Evolutionary conservation across 2,329 filamentous ascomycete species (phyloP).

Genomic region (Neonectria sp.): DNA sequence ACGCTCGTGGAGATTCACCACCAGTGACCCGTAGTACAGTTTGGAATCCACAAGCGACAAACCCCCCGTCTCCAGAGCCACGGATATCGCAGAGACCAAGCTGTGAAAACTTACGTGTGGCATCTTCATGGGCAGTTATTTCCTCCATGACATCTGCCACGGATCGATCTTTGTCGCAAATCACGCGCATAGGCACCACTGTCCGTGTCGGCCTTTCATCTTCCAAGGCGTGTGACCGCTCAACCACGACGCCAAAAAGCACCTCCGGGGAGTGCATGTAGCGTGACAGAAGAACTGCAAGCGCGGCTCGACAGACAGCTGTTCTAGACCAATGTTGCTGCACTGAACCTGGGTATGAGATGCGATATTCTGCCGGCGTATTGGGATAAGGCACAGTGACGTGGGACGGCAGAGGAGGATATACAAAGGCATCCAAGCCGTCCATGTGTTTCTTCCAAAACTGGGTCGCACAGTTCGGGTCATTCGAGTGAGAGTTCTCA

Average conservation of each 20-base stretch:
- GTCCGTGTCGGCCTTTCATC: too few relatives aligned
- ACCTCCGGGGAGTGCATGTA: slow-evolving; percentile 25
- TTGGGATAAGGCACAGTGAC: not conserved
- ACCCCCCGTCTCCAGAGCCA: slow-evolving; percentile 4
- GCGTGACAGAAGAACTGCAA: slow-evolving; percentile 15
- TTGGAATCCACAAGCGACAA: slow-evolving; percentile 28
- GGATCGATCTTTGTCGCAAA: not conserved
- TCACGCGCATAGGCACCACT: slow-evolving; percentile 13
- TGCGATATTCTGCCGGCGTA: not conserved
- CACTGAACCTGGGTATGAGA: not conserved
- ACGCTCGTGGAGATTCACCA: too few relatives aligned
- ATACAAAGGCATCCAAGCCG: not conserved
- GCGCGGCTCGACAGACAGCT: slow-evolving; percentile 10
- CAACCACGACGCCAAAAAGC: slow-evolving; percentile 14
- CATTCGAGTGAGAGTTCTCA: too few relatives aligned
- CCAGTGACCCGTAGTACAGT: slow-evolving; percentile 24
- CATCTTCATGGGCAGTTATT: not conserved
- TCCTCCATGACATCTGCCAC: slow-evolving; percentile 4
- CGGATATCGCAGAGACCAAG: slow-evolving; percentile 19
- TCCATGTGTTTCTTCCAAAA: not conserved
- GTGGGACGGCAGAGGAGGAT: not conserved
- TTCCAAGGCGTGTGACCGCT: slow-evolving; percentile 1
- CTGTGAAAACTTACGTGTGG: not conserved
- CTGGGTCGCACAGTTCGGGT: not conserved
- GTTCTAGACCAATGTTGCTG: not conserved